phyloP scores from a whole-genome alignment of 805 yeast genomes.

The Kluyveromyces nonfermentans region DNA sequence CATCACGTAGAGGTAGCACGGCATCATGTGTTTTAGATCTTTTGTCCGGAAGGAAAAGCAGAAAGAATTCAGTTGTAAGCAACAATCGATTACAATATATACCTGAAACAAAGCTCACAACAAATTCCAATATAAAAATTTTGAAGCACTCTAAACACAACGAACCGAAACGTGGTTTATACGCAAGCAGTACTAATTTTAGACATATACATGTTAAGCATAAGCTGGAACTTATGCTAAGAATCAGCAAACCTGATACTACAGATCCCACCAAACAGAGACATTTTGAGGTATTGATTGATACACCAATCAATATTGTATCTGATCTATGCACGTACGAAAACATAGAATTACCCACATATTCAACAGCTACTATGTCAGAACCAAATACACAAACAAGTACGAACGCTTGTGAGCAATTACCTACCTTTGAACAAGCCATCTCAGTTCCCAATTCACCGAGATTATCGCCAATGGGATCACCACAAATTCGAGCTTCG shows the following conservation, averaged over 20 bases:
- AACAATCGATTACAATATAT: neutral
- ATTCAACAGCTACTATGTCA: conserved; percentile 19
- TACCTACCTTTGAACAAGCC: conserved; percentile 64
- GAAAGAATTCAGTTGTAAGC: conserved; percentile 5
- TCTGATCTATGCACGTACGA: conserved; percentile 34
- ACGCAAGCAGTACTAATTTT: conserved; percentile 54
- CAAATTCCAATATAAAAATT: conserved; percentile 15
- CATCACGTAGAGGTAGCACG: conserved; percentile 8
- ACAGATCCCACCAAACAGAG: conserved; percentile 39
- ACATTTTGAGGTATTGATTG: conserved; percentile 73
- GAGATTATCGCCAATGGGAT: conserved; percentile 13
- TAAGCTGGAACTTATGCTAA: conserved; percentile 57
- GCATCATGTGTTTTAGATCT: conserved; percentile 15
- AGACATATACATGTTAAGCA: conserved; percentile 56
- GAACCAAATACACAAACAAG: conserved; percentile 5
- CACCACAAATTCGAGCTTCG: conserved; percentile 13
- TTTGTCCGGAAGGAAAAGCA: conserved; percentile 11
- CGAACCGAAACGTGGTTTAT: conserved; percentile 32
- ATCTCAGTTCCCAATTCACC: conserved; percentile 32
- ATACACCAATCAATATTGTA: conserved; percentile 58
- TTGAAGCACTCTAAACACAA: conserved; percentile 17
- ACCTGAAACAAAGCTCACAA: conserved; percentile 10
- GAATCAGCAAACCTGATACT: conserved; percentile 56
- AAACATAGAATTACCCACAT: conserved; percentile 33
- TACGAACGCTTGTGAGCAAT: conserved; percentile 20